A percentile compares a stretch with the other conserved stretches of the same genome.
These are phyloP conservation scores for Capsicum rhomboideum DNA, from an alignment of 257 asterid species.

Conservation along the genomic window DNA sequence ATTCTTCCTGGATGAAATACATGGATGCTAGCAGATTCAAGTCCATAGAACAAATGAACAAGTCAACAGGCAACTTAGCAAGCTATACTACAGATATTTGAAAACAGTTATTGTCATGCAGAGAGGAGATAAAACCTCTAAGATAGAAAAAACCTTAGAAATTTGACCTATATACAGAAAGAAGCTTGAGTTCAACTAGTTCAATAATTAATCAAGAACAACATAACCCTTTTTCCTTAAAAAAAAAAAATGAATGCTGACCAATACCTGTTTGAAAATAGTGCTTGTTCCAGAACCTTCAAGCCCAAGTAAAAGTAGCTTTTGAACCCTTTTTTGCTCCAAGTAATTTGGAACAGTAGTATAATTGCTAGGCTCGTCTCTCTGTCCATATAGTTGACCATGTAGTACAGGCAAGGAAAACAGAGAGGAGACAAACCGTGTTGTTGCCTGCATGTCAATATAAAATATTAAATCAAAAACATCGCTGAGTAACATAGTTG, in stretches of 20 bases:
- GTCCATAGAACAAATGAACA: neutral
- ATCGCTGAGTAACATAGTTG: neutral
- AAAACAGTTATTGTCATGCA: neutral
- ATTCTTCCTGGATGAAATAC: neutral
- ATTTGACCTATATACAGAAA: neutral
- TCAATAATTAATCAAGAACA: neutral
- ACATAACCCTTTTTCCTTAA: neutral
- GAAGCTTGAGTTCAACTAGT: neutral
- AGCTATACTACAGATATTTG: neutral
- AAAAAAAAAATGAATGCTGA: neutral
- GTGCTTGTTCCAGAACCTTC: constrained; percentile 95
- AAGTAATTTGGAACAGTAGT: constrained; percentile 55
- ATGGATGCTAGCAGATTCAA: neutral
- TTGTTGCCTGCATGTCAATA: constrained; percentile 53
- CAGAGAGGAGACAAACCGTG: constrained; percentile 78
- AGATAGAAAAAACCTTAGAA: neutral
- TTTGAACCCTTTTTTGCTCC: constrained; percentile 76
- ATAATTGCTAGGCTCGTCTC: constrained; percentile 77
- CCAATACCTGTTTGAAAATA: constrained; percentile 79
- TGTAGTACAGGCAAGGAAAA: constrained; percentile 90
- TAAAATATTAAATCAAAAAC: neutral
- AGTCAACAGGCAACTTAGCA: neutral
- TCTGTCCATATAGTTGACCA: constrained; percentile 63
- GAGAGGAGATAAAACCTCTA: neutral
- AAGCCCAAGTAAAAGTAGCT: constrained; percentile 80